phyloP scores from a whole-genome alignment of 208 protist genomes.

The Leishmania turanica region DNA sequence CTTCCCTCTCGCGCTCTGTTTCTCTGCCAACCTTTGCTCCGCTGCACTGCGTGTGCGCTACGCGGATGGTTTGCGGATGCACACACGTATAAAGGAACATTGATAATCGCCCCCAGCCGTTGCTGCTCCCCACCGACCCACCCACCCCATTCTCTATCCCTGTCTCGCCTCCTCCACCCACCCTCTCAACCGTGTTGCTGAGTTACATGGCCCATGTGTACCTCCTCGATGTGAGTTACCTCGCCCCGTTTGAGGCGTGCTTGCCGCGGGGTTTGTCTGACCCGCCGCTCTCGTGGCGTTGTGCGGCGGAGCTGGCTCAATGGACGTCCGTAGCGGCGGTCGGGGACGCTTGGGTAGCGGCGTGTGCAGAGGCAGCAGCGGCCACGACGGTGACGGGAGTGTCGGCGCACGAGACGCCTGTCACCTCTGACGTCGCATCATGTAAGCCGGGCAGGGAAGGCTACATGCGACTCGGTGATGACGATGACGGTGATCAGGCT shows the following conservation, averaged over 20 bases:
- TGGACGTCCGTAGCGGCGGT: constrained; percentile 23
- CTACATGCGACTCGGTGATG: neutral
- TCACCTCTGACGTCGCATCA: neutral
- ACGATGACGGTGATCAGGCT: neutral
- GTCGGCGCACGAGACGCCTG: neutral
- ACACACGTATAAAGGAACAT: neutral
- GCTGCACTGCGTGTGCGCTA: neutral
- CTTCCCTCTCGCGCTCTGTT: neutral
- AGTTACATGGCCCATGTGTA: constrained; percentile 36
- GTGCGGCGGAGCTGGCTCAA: constrained; percentile 34
- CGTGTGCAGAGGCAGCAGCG: neutral
- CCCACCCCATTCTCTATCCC: neutral
- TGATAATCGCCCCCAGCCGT: constrained; percentile 2
- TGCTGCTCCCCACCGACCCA: neutral
- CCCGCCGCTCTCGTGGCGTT: constrained; percentile 32
- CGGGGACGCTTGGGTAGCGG: constrained; percentile 16
- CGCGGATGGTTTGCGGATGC: neutral
- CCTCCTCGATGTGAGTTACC: constrained; percentile 32
- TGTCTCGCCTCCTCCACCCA: neutral
- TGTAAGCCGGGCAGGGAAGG: neutral
- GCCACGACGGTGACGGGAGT: neutral
- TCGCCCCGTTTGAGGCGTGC: neutral
- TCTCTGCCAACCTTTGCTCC: neutral
- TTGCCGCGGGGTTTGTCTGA: neutral
- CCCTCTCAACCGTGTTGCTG: neutral